Evolutionary conservation across 2,329 filamentous ascomycete genomes (phyloP), one percentile per base, ranked within the genome.

Genomic region (Fusarium incarnatum): DNA sequence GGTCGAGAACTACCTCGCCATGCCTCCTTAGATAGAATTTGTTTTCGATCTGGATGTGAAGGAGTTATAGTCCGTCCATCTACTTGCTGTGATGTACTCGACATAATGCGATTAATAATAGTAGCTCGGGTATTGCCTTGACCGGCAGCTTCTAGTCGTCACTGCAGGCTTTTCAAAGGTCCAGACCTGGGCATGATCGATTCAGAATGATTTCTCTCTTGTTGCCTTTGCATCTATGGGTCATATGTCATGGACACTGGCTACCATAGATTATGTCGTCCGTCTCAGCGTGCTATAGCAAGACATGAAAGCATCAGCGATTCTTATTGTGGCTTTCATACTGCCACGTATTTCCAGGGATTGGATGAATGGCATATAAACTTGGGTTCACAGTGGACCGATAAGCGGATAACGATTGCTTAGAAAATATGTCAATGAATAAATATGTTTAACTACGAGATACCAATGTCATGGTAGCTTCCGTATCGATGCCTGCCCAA

Each of bases 401-500:
- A n/a, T 37, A 37, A 12, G 34, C 34, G 18, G 34, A 37, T n/a
- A 37, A 37, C 18, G n/a, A 37, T n/a, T 37, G 34, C 34, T 6
- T 37, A 45, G 22, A 25, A 28, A 15, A 8, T 40, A 18, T 8
- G 28, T 60, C 22, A 30, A 20, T 52, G 13, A 23, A 53, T 34
- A 27, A 48, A 28, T 30, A 41, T 48, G 18, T 23, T 41, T 41
- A 64, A 50, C 54, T 56, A 48, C 28, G n/a, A 45, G 27, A 28
- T 64, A 54, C 50, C 28, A 42, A 13, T 56, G 23, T 32, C 58
- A 57, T 60, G 23, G 64, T 25, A 25, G 8, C 56, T 47, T 30
- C 57, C 28, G 47, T 55, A 30, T 49, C 45, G 45, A 34, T 60
- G 40, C 56, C 50, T 55, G 56, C 18, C 45, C 40, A 10, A 72